phyloP scores from a whole-genome alignment of 257 asterid species.

The Pogostemon cablin region DNA sequence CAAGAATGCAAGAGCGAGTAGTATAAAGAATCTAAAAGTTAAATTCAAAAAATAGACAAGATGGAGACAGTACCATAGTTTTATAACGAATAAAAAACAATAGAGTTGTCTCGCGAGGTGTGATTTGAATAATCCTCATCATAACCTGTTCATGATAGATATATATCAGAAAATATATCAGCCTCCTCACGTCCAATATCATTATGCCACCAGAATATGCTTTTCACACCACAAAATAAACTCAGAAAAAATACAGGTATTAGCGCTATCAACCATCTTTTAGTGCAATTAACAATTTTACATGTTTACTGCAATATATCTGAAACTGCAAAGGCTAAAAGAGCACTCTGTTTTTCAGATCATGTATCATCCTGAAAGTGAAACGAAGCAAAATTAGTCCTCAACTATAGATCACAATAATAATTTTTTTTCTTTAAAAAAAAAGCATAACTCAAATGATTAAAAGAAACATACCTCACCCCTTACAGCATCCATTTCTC shows the following conservation, averaged over 20 bases:
- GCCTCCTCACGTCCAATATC: constrained; percentile 99
- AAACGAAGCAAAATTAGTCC: constrained; percentile 32
- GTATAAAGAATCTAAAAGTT: constrained; percentile 10
- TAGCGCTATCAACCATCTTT: constrained; percentile 14
- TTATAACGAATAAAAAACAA: constrained; percentile 97
- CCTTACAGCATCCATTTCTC: constrained; percentile 81
- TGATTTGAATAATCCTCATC: constrained; percentile 95
- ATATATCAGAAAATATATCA: constrained; percentile 40
- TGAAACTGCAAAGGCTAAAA: constrained; percentile 96
- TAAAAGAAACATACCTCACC: constrained; percentile 61
- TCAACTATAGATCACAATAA: constrained; percentile 15
- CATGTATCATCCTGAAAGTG: constrained; percentile 99
- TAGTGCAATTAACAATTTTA: constrained; percentile 48
- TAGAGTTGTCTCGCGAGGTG: constrained; percentile 93
- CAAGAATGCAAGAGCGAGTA: constrained; percentile 23
- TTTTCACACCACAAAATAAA: constrained; percentile 25
- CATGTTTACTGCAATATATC: constrained; percentile 97
- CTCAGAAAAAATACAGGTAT: constrained; percentile 14
- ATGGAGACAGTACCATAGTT: constrained; percentile 74
- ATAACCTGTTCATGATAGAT: constrained; percentile 64
- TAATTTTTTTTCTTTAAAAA: no score
- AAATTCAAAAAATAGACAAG: constrained; percentile 22
- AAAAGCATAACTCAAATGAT: no score
- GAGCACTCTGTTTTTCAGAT: constrained; percentile 95
- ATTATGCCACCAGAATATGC: constrained; percentile 87